Percentiles rank a stretch among this genome's conserved stretches.
These are phyloP conservation scores for Blumeria graminis DNA, from an alignment of 2,329 filamentous ascomycete species.

Conservation along the genomic window DNA sequence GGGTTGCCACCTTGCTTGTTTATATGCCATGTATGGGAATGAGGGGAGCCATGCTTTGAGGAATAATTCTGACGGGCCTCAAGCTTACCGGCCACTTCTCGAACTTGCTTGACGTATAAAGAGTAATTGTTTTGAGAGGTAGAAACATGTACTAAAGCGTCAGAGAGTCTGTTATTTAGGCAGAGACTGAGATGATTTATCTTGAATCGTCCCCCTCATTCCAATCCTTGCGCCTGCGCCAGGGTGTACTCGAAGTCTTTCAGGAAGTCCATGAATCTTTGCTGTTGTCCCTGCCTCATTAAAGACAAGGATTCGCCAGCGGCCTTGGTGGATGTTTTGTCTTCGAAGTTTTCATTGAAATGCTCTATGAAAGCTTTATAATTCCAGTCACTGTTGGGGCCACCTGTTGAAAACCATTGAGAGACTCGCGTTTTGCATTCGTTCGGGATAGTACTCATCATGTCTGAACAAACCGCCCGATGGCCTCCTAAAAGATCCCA, in stretches of 20 bases:
- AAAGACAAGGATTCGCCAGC: not conserved
- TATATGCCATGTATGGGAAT: not conserved
- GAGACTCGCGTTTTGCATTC: not conserved
- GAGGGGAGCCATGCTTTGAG: not conserved
- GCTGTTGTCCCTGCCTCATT: not conserved
- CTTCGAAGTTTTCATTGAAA: not conserved
- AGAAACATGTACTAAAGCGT: not conserved
- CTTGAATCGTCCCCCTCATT: not conserved
- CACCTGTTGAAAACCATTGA: not conserved
- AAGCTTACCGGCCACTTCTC: not conserved
- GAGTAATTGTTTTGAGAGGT: not conserved
- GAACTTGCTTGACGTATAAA: not conserved
- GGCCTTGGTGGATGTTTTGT: not conserved
- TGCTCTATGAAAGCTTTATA: not conserved
- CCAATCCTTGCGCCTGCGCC: not conserved
- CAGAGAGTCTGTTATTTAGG: conserved; percentile 1
- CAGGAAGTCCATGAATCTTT: not conserved
- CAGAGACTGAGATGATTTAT: not conserved
- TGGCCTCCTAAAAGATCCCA: not conserved
- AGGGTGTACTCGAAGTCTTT: not conserved
- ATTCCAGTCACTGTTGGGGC: not conserved
- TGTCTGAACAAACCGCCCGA: not conserved
- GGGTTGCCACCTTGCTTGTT: not conserved
- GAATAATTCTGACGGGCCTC: not conserved
- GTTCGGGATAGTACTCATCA: not conserved